Percentiles rank a stretch among this genome's conserved stretches.
phyloP scores from a whole-genome alignment of 2,329 filamentous ascomycete genomes.

The Ramularia endophylla region DNA sequence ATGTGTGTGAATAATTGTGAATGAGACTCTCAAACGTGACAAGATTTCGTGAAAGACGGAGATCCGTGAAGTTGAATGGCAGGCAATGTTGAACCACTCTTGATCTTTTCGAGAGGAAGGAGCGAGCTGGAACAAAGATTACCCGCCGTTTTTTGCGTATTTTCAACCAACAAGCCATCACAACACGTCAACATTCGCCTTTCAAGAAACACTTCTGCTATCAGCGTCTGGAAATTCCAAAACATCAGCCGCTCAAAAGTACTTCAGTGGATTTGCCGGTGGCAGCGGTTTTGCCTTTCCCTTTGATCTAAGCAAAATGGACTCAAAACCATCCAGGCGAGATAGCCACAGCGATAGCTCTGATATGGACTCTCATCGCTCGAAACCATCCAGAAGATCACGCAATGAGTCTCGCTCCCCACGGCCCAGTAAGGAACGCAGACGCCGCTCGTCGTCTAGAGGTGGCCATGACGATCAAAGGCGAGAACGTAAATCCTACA shows the following conservation, averaged over 20 bases:
- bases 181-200: background rate
- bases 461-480: background rate
- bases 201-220: too few species aligned
- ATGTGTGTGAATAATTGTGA: too few species aligned
- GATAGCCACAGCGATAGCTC: constrained; percentile 1
- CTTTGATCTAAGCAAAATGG: background rate
- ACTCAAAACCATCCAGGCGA: background rate
- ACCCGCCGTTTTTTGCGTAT: background rate
- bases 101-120: too few species aligned
- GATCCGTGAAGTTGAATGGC: too few species aligned
- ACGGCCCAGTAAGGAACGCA: constrained; percentile 4
- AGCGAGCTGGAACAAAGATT: too few species aligned
- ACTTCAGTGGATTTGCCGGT: background rate
- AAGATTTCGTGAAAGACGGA: too few species aligned
- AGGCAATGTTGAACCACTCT: too few species aligned
- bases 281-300: background rate
- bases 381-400: constrained; percentile 3
- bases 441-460: constrained; percentile 1
- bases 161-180: background rate
- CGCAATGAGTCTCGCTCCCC: constrained; percentile 9
- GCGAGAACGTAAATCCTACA: background rate
- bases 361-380: background rate
- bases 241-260: background rate
- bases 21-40: too few species aligned
- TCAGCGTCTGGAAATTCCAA: background rate